These are phyloP conservation scores for Penicillium pulvis DNA, from an alignment of 495 filamentous ascomycete genomes.

Conservation along the genomic window DNA sequence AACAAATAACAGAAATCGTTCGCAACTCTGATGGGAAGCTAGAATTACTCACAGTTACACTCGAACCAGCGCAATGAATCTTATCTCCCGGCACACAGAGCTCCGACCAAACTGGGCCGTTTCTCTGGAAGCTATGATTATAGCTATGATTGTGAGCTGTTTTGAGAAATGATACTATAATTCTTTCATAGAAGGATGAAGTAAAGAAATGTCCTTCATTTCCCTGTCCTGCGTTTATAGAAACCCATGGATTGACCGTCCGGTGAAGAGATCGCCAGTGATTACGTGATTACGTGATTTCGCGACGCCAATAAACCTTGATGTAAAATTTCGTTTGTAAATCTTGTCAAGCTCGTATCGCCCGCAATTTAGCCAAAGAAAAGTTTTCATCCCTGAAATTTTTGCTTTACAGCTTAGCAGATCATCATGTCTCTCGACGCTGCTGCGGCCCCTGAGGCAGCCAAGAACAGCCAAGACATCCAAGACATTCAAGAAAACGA, in stretches of 20 bases:
- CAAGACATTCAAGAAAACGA: slow-evolving; percentile 20
- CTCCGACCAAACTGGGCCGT: too few relatives aligned
- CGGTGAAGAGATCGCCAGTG: neutral
- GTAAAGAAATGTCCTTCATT: neutral
- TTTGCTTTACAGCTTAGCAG: neutral
- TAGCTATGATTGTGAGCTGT: too few relatives aligned
- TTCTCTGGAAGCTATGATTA: too few relatives aligned
- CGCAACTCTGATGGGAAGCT: too few relatives aligned
- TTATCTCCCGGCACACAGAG: too few relatives aligned
- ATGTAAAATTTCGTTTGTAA: neutral
- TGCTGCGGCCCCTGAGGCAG: slow-evolving; percentile 5
- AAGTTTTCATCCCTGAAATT: neutral
- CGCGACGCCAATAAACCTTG: slow-evolving; percentile 8
- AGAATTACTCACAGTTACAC: too few relatives aligned
- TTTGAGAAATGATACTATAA: too few relatives aligned
- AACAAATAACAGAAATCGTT: too few relatives aligned
- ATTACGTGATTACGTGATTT: neutral
- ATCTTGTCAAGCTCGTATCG: neutral
- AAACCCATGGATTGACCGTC: neutral
- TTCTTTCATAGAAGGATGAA: too few relatives aligned
- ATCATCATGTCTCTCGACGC: neutral
- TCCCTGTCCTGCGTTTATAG: neutral
- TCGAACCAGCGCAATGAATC: too few relatives aligned
- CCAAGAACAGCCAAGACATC: slow-evolving; percentile 18
- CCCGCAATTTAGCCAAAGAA: neutral